A percentile compares a stretch with the other conserved stretches of the same genome.
Conservation (phyloP, 345 rosid species). For the Arabidopsis thaliana region DNA sequence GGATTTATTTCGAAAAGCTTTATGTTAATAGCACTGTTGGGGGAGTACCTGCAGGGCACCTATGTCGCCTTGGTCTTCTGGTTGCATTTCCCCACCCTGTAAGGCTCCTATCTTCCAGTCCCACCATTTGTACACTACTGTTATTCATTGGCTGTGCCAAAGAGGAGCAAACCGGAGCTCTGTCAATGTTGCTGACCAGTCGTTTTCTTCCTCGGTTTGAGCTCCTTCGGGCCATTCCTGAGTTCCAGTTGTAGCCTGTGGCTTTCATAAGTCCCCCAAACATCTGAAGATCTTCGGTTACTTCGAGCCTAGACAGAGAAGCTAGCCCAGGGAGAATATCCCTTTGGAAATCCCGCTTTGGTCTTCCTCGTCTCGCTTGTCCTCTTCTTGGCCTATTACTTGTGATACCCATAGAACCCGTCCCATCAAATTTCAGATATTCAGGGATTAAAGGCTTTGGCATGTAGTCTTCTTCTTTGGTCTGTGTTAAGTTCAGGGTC, state of each 20-base stretch:
- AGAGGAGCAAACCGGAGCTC: constrained; percentile 53
- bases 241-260: constrained; percentile 70
- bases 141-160: constrained; percentile 61
- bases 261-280: constrained; percentile 90
- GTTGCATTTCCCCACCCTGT: constrained; percentile 95
- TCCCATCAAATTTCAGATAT: constrained; percentile 57
- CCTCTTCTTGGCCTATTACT: constrained; percentile 68
- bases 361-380: constrained; percentile 91
- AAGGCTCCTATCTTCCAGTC: constrained; percentile 78
- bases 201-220: constrained; percentile 78
- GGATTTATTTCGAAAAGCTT: constrained; percentile 17
- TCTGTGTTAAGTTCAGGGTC: constrained; percentile 67
- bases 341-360: constrained; percentile 95
- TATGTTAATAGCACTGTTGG: constrained; percentile 59
- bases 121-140: constrained; percentile 54
- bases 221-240: constrained; percentile 75
- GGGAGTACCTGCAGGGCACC: constrained; percentile 83
- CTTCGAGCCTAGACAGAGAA: constrained; percentile 88
- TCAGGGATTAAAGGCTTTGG: constrained; percentile 78
- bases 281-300: constrained; percentile 88
- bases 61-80: constrained; percentile 87
- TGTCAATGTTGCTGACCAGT: constrained; percentile 47
- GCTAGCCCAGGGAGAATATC: constrained; percentile 94
- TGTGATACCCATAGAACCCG: constrained; percentile 41
- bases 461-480: constrained; percentile 82